Base-by-base conservation (phyloP, 2,329 filamentous ascomycete species). In the Ceratocystis harringtonii region DNA sequence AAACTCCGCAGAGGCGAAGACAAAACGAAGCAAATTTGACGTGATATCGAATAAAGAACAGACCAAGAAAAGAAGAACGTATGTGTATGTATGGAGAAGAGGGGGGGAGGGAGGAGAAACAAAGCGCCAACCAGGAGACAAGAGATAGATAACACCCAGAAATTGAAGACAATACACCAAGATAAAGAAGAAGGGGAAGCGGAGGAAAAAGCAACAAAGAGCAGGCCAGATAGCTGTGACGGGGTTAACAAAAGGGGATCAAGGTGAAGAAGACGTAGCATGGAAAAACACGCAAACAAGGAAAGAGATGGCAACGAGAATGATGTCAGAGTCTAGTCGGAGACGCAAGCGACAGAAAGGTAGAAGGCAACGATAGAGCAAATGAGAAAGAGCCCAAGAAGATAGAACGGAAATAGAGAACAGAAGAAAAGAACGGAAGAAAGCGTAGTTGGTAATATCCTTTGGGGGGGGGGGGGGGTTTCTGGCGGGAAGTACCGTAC, bases 361-460 rank as follows among this genome's bases (percentile, higher is more conserved):
- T 15, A 41, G 36, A 41, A 41, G 12, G 36, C 36, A 41, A 15
- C 10, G 10, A 41, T 15, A 41, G 12, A 15, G 12, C 58, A 32
- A 19, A 5, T 7, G 17, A 22, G 45, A n/a, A 48, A 48, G 5
- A 48, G 8, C 45, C 12, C 28, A 15, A 10, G 30, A 61, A 50
- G 57, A 55, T 62, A 62, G 12, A 65, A 63, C 55, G 65, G 22
- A 19, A 25, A 50, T 67, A 65, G 28, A 48, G 22, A 63, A 36
- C 1, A 52, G 17, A 6, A 63, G 36, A 41, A 19, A n/a, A 43
- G n/a, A 62, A 22, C 48, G 3, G 22, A 52, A 22, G 19, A 52
- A 28, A 19, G 25, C 36, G 36, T 41, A 28, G 25, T 28, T 52
- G 48, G 48, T 8, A 52, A 28, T 52, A 28, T 10, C 22, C 48